A percentile compares a stretch with the other conserved stretches of the same genome.
Evolutionary conservation across 305 asterid genomes (phyloP).

Genomic region (Salvia sclarea): DNA sequence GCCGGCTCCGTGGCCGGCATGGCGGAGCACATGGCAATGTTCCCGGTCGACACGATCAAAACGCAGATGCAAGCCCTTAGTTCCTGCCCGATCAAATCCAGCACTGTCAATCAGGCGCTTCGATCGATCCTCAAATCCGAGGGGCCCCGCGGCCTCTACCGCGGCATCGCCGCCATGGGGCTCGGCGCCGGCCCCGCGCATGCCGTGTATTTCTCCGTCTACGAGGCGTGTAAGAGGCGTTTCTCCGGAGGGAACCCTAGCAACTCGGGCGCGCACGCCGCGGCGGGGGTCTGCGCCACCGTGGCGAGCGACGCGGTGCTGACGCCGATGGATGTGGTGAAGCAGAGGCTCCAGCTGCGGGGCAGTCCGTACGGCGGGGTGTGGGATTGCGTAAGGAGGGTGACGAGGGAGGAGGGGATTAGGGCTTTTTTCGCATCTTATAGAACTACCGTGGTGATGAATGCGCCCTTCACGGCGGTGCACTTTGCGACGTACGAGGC

Average conservation of each 20-base stretch:
- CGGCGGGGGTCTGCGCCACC: slow-evolving; percentile 83
- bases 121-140: slow-evolving; percentile 65
- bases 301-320: slow-evolving; percentile 87
- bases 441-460: slow-evolving; percentile 85
- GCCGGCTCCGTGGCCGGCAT: slow-evolving; percentile 91
- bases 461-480: slow-evolving; percentile 93
- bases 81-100: slow-evolving; percentile 80
- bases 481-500: slow-evolving; percentile 96
- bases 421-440: slow-evolving; percentile 79
- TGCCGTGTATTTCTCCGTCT: slow-evolving; percentile 84
- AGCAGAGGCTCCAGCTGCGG: slow-evolving; percentile 86
- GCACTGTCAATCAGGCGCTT: slow-evolving; percentile 58
- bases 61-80: slow-evolving; percentile 95
- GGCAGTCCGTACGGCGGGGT: slow-evolving; percentile 79
- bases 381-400: slow-evolving; percentile 70
- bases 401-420: slow-evolving; percentile 73
- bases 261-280: slow-evolving; percentile 72
- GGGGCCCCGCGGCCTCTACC: slow-evolving; percentile 68
- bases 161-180: slow-evolving; percentile 96
- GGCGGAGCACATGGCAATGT: slow-evolving; percentile 98
- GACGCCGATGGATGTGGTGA: slow-evolving; percentile 97
- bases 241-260: slow-evolving; percentile 66
- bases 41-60: slow-evolving; percentile 88
- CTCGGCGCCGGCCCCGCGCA: slow-evolving; percentile 98
- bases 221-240: slow-evolving; percentile 68